Evolutionary conservation across 2,329 filamentous ascomycete genomes (phyloP).

Genomic region (Didymella arachidicola): DNA sequence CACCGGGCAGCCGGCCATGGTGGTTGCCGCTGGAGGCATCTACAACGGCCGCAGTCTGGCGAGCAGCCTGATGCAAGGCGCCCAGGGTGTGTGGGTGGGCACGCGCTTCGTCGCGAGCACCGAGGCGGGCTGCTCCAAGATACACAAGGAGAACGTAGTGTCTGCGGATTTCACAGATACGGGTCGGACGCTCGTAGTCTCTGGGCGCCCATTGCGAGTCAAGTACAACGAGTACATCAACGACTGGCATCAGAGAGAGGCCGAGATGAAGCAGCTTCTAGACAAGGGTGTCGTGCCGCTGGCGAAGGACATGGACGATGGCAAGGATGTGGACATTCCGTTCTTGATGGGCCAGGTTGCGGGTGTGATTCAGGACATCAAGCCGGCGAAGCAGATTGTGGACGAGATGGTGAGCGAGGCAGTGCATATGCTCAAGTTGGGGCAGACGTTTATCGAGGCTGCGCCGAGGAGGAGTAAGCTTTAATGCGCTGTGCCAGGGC

Average conservation of each 20-base stretch:
- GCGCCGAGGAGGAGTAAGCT: slow-evolving; percentile 40
- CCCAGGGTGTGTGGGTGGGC: slow-evolving; percentile 90
- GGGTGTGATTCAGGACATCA: slow-evolving; percentile 75
- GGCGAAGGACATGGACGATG: slow-evolving; percentile 81
- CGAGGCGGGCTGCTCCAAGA: slow-evolving; percentile 80
- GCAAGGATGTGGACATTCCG: slow-evolving; percentile 82
- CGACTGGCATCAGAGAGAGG: slow-evolving; percentile 78
- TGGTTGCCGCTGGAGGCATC: slow-evolving; percentile 89
- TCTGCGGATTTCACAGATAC: slow-evolving; percentile 81
- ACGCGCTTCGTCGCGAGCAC: slow-evolving; percentile 86
- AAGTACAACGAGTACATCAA: slow-evolving; percentile 84
- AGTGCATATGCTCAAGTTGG: slow-evolving; percentile 50
- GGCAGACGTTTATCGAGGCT: slow-evolving; percentile 45
- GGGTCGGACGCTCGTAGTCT: slow-evolving; percentile 80
- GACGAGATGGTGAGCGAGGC: slow-evolving; percentile 77
- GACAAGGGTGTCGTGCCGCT: slow-evolving; percentile 81
- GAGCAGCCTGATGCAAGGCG: slow-evolving; percentile 84
- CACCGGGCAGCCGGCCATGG: slow-evolving; percentile 74
- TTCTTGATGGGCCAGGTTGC: slow-evolving; percentile 96
- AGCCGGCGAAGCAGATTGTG: slow-evolving; percentile 86
- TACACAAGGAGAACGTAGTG: slow-evolving; percentile 87
- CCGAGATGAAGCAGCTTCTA: slow-evolving; percentile 78
- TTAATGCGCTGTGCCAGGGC: neutral
- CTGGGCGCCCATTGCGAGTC: slow-evolving; percentile 81
- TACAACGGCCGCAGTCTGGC: slow-evolving; percentile 83